A percentile compares a stretch with the other conserved stretches of the same genome.
These are phyloP conservation scores for Xanthoceras sorbifolium DNA, from an alignment of 345 rosid species.

Conservation along the genomic window DNA sequence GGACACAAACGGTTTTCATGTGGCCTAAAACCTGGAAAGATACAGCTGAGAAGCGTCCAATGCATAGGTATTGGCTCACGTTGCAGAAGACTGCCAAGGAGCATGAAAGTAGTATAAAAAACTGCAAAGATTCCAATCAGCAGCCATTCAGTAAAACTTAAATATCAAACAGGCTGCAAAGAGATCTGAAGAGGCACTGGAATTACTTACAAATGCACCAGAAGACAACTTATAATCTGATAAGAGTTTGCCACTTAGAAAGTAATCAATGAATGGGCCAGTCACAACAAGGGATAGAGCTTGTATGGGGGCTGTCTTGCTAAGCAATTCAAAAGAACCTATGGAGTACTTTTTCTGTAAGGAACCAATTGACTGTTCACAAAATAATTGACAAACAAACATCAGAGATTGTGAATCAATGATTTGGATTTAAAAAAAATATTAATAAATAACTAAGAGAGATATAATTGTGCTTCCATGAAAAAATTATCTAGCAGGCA, in stretches of 20 bases:
- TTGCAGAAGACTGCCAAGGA: slow-evolving; percentile 50
- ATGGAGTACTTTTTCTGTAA: slow-evolving; percentile 85
- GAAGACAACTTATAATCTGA: slow-evolving; percentile 62
- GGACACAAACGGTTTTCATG: slow-evolving; percentile 50
- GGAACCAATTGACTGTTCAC: slow-evolving; percentile 81
- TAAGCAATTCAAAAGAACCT: slow-evolving; percentile 91
- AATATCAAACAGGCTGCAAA: background rate
- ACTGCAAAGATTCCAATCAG: slow-evolving; percentile 26
- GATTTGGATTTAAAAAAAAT: background rate
- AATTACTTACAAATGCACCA: slow-evolving; percentile 66
- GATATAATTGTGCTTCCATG: background rate
- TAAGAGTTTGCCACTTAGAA: slow-evolving; percentile 58
- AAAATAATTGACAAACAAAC: background rate
- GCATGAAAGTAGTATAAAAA: slow-evolving; percentile 46
- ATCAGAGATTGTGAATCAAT: slow-evolving; percentile 9
- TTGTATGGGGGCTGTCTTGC: slow-evolving; percentile 97
- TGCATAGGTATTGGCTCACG: slow-evolving; percentile 54
- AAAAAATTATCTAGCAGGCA: background rate
- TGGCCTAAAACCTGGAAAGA: slow-evolving; percentile 57
- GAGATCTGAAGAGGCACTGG: background rate
- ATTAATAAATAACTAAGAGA: background rate
- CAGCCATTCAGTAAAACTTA: background rate
- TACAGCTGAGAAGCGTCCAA: slow-evolving; percentile 49
- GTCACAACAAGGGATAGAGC: slow-evolving; percentile 76
- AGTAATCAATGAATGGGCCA: slow-evolving; percentile 86